Conservation (phyloP, 2,329 filamentous ascomycete genomes). For the Myriangium duriaei region DNA sequence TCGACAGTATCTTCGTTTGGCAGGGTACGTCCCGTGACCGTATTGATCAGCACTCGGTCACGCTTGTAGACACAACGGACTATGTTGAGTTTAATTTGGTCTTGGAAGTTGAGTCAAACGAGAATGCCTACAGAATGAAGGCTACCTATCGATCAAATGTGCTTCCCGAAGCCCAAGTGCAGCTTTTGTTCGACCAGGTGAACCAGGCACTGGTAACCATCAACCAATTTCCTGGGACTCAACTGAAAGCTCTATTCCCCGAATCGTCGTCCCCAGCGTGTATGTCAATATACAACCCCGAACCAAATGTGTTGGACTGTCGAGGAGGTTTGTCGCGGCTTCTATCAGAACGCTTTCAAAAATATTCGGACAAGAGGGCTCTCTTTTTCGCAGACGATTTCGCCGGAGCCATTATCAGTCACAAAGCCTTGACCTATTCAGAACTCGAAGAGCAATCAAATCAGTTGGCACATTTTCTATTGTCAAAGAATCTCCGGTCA, state of each 20-base stretch:
- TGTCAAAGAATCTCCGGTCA: constrained; percentile 31
- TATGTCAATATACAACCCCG: constrained; percentile 32
- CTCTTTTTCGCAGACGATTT: constrained; percentile 50
- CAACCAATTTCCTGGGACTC: constrained; percentile 24
- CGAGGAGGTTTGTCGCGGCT: constrained; percentile 24
- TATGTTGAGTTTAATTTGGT: constrained; percentile 64
- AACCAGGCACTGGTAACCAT: constrained; percentile 38
- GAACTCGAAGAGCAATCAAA: constrained; percentile 55
- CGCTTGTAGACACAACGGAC: constrained; percentile 51
- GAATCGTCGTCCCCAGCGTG: constrained; percentile 15
- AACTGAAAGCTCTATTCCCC: constrained; percentile 21
- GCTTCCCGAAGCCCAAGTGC: constrained; percentile 44
- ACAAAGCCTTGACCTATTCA: constrained; percentile 46
- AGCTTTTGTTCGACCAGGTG: constrained; percentile 49
- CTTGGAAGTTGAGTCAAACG: constrained; percentile 59
- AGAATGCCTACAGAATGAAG: constrained; percentile 35
- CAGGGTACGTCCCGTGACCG: constrained; percentile 51
- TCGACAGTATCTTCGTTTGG: constrained; percentile 72
- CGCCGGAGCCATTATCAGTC: constrained; percentile 18
- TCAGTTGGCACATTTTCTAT: constrained; percentile 46
- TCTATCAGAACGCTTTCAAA: constrained; percentile 42
- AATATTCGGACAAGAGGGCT: constrained; percentile 44
- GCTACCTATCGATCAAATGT: constrained; percentile 42
- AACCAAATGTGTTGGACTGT: constrained; percentile 18
- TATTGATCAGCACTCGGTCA: constrained; percentile 27